These are phyloP conservation scores for Huntiella decipiens DNA, from an alignment of 2,329 filamentous ascomycete genomes.

Conservation along the genomic window DNA sequence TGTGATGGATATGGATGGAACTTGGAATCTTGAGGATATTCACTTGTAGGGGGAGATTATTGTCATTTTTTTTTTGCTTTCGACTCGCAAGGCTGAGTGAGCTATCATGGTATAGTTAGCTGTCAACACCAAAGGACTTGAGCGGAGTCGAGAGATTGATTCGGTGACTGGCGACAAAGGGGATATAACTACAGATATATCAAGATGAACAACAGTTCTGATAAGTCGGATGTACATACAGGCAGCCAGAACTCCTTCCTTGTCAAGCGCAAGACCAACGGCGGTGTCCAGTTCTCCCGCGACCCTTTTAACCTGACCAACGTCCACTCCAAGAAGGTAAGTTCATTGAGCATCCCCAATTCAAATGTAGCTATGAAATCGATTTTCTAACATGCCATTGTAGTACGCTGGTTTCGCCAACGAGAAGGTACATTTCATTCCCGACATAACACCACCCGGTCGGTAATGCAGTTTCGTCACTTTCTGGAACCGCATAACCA, in stretches of 20 bases:
- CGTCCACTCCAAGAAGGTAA: constrained; percentile 78
- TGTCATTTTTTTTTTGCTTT: not conserved
- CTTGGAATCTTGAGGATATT: not conserved
- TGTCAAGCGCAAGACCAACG: constrained; percentile 67
- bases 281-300: constrained; percentile 76
- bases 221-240: constrained; percentile 21
- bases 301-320: constrained; percentile 89
- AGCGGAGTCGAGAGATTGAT: not conserved
- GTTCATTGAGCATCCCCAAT: constrained; percentile 11
- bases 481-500: not conserved
- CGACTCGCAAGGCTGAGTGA: not conserved
- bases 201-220: constrained; percentile 5
- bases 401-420: constrained; percentile 87
- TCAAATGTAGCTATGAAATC: not conserved
- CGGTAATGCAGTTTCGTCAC: not conserved
- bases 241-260: constrained; percentile 79
- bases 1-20: not conserved
- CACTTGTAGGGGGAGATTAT: constrained; percentile 2
- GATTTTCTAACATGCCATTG: constrained; percentile 19
- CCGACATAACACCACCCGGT: not conserved
- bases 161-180: not conserved
- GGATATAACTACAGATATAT: not conserved
- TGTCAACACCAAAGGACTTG: not conserved
- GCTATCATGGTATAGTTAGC: not conserved
- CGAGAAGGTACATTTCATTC: constrained; percentile 49